phyloP scores from a whole-genome alignment of 352 stramenopile species.

The Phytophthora melonis region DNA sequence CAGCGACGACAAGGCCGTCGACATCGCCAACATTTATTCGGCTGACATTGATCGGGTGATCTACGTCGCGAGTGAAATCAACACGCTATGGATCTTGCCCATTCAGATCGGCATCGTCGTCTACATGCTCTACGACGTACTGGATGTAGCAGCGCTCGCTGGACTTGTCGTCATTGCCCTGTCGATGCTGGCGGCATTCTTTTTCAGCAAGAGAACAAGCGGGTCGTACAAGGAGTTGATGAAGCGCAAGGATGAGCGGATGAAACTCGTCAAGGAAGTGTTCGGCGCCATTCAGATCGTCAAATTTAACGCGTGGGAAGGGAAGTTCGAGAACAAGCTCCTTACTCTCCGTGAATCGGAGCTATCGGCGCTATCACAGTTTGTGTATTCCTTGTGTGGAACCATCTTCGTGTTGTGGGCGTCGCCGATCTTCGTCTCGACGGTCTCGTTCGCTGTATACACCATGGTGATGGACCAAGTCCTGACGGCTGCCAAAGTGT shows the following conservation, averaged over 20 bases:
- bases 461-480: slow-evolving; percentile 45
- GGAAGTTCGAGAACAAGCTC: slow-evolving; percentile 83
- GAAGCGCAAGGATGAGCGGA: slow-evolving; percentile 85
- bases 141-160: slow-evolving; percentile 46
- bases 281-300: slow-evolving; percentile 95
- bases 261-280: slow-evolving; percentile 93
- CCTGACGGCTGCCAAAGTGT: slow-evolving; percentile 61
- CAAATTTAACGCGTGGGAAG: slow-evolving; percentile 95
- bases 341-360: slow-evolving; percentile 72
- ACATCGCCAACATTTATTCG: slow-evolving; percentile 94
- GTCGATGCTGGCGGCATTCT: slow-evolving; percentile 51
- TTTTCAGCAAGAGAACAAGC: slow-evolving; percentile 58
- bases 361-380: slow-evolving; percentile 70
- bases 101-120: slow-evolving; percentile 45
- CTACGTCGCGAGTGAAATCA: slow-evolving; percentile 44
- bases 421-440: slow-evolving; percentile 54
- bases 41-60: slow-evolving; percentile 87
- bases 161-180: slow-evolving; percentile 43
- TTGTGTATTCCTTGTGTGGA: slow-evolving; percentile 49
- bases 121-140: slow-evolving; percentile 50
- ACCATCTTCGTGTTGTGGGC: slow-evolving; percentile 70
- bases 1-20: slow-evolving; percentile 29
- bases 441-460: slow-evolving; percentile 59
- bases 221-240: slow-evolving; percentile 81
- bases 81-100: slow-evolving; percentile 57